Conservation (phyloP, 176 grass and related monocot species). For the Dendrocalamus sinicus region DNA sequence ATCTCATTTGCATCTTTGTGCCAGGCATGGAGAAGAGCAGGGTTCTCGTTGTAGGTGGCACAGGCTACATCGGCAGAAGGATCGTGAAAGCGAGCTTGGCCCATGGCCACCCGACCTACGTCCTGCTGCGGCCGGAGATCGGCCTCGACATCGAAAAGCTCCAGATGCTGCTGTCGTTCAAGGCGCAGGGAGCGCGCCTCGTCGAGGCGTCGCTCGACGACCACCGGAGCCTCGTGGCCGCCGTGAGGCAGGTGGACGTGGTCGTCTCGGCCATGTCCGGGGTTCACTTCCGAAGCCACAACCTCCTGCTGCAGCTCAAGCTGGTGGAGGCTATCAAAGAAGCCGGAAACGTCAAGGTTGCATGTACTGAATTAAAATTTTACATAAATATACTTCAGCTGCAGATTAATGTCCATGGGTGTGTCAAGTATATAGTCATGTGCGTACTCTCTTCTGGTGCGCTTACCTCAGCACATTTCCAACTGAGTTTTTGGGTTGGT, state of each 20-base stretch:
- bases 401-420: too few relatives aligned
- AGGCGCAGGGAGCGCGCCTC: constrained; percentile 54
- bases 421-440: too few relatives aligned
- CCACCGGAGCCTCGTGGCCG: constrained; percentile 48
- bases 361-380: too few relatives aligned
- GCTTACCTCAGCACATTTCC: too few relatives aligned
- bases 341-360: constrained; percentile 71
- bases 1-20: not conserved
- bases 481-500: too few relatives aligned
- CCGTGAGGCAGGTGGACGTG: constrained; percentile 63
- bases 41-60: constrained; percentile 54
- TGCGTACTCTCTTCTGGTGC: too few relatives aligned
- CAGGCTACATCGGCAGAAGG: constrained; percentile 45
- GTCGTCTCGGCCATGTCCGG: constrained; percentile 61
- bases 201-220: constrained; percentile 57
- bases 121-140: constrained; percentile 61
- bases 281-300: constrained; percentile 10
- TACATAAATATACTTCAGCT: too few relatives aligned
- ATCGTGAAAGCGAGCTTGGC: constrained; percentile 54
- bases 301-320: constrained; percentile 51
- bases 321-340: constrained; percentile 71
- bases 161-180: constrained; percentile 59
- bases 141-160: constrained; percentile 47
- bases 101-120: constrained; percentile 50
- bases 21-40: not conserved